These are phyloP conservation scores for Hordeum marinum DNA, from an alignment of 176 grass and related monocot species.

Conservation along the genomic window DNA sequence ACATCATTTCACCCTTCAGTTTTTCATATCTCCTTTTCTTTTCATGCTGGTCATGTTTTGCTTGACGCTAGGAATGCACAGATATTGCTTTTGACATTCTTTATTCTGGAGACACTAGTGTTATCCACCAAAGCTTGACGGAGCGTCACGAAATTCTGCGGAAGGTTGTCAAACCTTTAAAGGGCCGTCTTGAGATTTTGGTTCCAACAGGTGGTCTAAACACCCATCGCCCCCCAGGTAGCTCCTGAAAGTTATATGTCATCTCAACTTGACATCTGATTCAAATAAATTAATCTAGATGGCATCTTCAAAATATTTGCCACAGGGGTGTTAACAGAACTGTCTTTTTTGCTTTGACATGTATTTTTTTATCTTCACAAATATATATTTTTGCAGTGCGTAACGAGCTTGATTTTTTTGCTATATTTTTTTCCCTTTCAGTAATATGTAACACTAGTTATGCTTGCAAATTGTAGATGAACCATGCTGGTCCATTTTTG, in stretches of 20 bases:
- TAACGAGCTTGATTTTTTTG: conserved; percentile 11
- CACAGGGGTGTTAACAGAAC: neutral
- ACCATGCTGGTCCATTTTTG: conserved; percentile 86
- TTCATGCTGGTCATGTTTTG: conserved; percentile 23
- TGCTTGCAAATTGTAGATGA: conserved; percentile 57
- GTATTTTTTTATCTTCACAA: conserved; percentile 8
- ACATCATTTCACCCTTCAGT: neutral
- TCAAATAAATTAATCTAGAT: conserved; percentile 4
- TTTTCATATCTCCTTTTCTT: conserved; percentile 17
- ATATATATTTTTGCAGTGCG: neutral
- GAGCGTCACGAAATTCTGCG: conserved; percentile 70
- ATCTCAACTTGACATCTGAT: neutral
- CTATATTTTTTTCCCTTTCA: neutral
- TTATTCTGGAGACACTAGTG: conserved; percentile 87
- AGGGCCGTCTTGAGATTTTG: conserved; percentile 84
- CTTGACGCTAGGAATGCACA: conserved; percentile 56
- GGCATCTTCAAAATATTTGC: neutral
- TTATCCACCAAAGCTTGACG: conserved; percentile 83
- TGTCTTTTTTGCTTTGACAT: neutral
- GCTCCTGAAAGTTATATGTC: neutral
- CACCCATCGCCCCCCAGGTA: conserved; percentile 54
- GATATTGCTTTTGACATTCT: conserved; percentile 98
- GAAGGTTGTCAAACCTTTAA: conserved; percentile 73
- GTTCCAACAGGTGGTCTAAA: conserved; percentile 75
- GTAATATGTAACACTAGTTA: neutral